These are phyloP conservation scores for Wallacemonas sp. DNA, from an alignment of 208 protist species.

Conservation along the genomic window DNA sequence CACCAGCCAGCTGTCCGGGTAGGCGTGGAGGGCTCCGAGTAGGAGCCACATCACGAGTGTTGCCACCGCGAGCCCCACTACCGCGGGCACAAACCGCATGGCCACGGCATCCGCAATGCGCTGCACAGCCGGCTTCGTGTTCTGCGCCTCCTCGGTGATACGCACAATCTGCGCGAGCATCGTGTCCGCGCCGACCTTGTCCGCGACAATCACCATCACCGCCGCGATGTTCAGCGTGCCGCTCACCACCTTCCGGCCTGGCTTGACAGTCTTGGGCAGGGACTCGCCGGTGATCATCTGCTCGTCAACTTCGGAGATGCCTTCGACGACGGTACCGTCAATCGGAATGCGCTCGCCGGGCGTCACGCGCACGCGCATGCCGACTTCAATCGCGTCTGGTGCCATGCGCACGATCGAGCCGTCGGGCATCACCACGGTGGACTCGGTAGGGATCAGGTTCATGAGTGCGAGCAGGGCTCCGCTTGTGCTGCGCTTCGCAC, in stretches of 20 bases:
- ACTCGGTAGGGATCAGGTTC: constrained; percentile 70
- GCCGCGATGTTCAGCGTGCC: constrained; percentile 81
- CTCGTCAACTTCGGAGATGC: constrained; percentile 92
- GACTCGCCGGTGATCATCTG: constrained; percentile 95
- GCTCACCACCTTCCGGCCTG: constrained; percentile 62
- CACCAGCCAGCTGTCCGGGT: constrained; percentile 65
- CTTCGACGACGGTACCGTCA: constrained; percentile 90
- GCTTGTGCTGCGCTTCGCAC: constrained; percentile 93
- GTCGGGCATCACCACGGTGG: constrained; percentile 34
- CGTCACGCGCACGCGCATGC: constrained; percentile 83
- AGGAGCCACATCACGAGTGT: constrained; percentile 93
- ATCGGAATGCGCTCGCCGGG: constrained; percentile 90
- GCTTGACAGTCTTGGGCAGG: constrained; percentile 64
- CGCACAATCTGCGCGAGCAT: constrained; percentile 94
- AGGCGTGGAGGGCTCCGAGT: constrained; percentile 57
- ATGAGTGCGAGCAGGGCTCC: constrained; percentile 89
- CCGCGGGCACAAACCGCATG: constrained; percentile 93
- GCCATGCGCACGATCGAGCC: constrained; percentile 24
- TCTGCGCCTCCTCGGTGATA: constrained; percentile 97
- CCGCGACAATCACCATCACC: constrained; percentile 59
- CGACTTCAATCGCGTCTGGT: constrained; percentile 42
- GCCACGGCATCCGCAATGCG: constrained; percentile 90
- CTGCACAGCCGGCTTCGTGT: constrained; percentile 95
- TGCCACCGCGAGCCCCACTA: constrained; percentile 85
- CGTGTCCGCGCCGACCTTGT: constrained; percentile 86